Percentiles rank a stretch among this genome's conserved stretches.
Evolutionary conservation across 1,139 yeast genomes (phyloP).

Genomic region (Nakaseomyces sp.): DNA sequence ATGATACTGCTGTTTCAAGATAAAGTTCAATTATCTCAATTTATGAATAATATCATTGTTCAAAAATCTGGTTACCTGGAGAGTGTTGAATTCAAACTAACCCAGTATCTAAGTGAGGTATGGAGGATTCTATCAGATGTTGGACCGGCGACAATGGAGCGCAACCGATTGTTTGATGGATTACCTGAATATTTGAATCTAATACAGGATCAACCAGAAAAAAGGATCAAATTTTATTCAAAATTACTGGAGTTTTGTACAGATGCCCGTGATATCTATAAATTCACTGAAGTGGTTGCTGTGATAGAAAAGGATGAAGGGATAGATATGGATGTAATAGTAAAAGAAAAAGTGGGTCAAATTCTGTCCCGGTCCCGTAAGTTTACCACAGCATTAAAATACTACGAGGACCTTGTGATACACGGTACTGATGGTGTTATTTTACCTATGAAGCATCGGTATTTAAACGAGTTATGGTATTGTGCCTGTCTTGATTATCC

Average conservation of each 20-base stretch:
- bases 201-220: constrained; percentile 4
- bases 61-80: constrained; percentile 13
- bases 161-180: constrained; percentile 9
- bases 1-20: constrained; percentile 11
- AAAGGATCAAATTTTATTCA: constrained; percentile 1
- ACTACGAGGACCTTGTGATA: constrained; percentile 6
- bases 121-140: constrained; percentile 9
- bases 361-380: background rate
- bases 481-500: constrained; percentile 19
- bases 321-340: constrained; percentile 7
- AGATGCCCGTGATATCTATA: constrained; percentile 12
- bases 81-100: constrained; percentile 14
- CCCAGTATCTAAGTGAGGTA: constrained; percentile 12
- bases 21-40: constrained; percentile 10
- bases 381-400: background rate
- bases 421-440: constrained; percentile 7
- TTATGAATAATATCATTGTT: constrained; percentile 13
- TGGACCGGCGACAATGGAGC: background rate
- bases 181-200: constrained; percentile 3
- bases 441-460: constrained; percentile 9
- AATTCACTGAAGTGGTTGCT: constrained; percentile 12
- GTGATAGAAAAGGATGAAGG: constrained; percentile 12
- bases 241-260: background rate
- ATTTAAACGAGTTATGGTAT: constrained; percentile 15
- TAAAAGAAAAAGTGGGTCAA: background rate